phyloP scores from a whole-genome alignment of 768 basidiomycete species.

The Kwoniella pini region DNA sequence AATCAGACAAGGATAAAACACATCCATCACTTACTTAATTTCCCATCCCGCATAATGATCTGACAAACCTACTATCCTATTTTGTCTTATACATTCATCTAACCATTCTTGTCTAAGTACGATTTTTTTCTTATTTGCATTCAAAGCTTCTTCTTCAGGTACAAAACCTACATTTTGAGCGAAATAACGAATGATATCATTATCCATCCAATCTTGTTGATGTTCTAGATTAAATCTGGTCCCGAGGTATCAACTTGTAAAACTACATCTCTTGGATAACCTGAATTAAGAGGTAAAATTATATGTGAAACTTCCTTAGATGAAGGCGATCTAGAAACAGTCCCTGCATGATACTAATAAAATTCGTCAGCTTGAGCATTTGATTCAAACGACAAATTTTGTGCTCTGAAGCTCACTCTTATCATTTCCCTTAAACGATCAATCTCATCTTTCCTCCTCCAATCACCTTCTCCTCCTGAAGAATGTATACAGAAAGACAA shows the following conservation, averaged over 20 bases:
- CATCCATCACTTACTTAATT: not conserved
- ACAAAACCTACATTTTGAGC: not conserved
- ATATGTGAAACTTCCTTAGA: not conserved
- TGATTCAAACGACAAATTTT: too few species aligned
- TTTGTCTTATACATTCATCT: not conserved
- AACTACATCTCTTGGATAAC: not conserved
- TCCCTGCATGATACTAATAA: not conserved
- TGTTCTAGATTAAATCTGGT: not conserved
- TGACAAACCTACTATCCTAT: not conserved
- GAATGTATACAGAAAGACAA: not conserved
- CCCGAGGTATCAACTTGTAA: not conserved
- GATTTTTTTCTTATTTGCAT: not conserved
- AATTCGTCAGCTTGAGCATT: too few species aligned
- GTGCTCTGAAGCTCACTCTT: not conserved
- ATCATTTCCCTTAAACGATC: not conserved
- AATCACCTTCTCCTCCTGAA: not conserved
- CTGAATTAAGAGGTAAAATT: not conserved
- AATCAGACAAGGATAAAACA: too few species aligned
- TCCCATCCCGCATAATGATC: slow-evolving; percentile 2
- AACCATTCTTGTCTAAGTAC: not conserved
- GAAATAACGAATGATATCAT: not conserved
- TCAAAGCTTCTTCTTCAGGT: not conserved
- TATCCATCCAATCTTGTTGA: not conserved
- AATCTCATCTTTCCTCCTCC: not conserved
- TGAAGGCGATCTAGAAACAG: not conserved